Percentiles rank a stretch among this genome's conserved stretches.
Evolutionary conservation across 805 yeast species (phyloP).

Genomic region (Saccharomycopsis sp.): DNA sequence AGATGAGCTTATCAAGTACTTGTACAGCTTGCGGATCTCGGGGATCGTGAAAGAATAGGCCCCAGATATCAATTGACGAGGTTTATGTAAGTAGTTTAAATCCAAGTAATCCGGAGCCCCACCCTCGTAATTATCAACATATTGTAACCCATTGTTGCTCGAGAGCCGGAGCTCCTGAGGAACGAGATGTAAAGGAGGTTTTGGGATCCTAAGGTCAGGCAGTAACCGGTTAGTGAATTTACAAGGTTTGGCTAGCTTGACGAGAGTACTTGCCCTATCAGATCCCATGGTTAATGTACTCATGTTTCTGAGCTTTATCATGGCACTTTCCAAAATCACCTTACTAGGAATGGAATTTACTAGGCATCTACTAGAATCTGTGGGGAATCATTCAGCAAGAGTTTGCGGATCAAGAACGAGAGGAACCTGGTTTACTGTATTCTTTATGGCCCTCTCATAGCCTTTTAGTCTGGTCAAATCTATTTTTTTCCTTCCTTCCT

Average conservation of each 20-base stretch:
- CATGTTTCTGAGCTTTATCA: neutral
- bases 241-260: neutral
- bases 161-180: slow-evolving; percentile 12
- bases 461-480: too few relatives aligned
- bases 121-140: slow-evolving; percentile 1
- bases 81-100: slow-evolving; percentile 38
- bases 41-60: slow-evolving; percentile 73
- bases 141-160: neutral
- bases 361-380: too few relatives aligned
- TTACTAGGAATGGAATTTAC: too few relatives aligned
- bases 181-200: slow-evolving; percentile 16
- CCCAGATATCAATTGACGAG: slow-evolving; percentile 51
- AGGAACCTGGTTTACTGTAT: too few relatives aligned
- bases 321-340: neutral
- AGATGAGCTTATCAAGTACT: slow-evolving; percentile 51
- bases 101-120: slow-evolving; percentile 4
- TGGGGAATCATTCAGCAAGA: too few relatives aligned
- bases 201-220: slow-evolving; percentile 17
- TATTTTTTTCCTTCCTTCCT: too few relatives aligned
- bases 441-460: too few relatives aligned
- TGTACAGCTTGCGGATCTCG: slow-evolving; percentile 45
- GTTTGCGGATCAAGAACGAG: too few relatives aligned
- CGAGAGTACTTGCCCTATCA: neutral
- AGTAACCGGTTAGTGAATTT: slow-evolving; percentile 3
- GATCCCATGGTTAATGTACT: neutral